These are phyloP conservation scores for Phytophthora kernoviae DNA, from an alignment of 352 stramenopile genomes.

Conservation along the genomic window DNA sequence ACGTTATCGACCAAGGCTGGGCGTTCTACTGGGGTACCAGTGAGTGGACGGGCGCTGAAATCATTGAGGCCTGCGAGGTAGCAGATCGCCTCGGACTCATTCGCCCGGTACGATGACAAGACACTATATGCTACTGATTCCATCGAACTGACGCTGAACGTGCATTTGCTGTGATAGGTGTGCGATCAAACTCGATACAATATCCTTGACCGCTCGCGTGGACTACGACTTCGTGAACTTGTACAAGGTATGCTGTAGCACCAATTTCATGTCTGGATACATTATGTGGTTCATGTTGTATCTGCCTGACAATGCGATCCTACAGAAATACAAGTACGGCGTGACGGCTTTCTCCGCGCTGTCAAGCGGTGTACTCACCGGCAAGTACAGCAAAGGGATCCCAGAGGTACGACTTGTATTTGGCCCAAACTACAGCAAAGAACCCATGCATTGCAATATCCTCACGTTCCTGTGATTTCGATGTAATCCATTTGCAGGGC, in stretches of 20 bases:
- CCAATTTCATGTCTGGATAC: slow-evolving; percentile 12
- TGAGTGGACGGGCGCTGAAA: slow-evolving; percentile 67
- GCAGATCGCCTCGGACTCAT: slow-evolving; percentile 52
- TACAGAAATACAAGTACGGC: slow-evolving; percentile 74
- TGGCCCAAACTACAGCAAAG: neutral
- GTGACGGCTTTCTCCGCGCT: slow-evolving; percentile 68
- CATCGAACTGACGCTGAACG: neutral
- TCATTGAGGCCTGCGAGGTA: slow-evolving; percentile 53
- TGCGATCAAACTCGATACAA: slow-evolving; percentile 78
- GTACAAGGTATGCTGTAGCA: slow-evolving; percentile 35
- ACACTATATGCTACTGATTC: slow-evolving; percentile 33
- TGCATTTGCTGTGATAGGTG: slow-evolving; percentile 9
- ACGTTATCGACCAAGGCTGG: slow-evolving; percentile 62
- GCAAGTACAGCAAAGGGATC: slow-evolving; percentile 71
- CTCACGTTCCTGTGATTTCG: neutral
- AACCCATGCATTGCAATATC: neutral
- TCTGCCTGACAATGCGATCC: slow-evolving; percentile 21
- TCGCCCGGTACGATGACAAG: slow-evolving; percentile 36
- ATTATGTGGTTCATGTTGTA: slow-evolving; percentile 32
- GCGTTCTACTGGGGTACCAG: slow-evolving; percentile 78
- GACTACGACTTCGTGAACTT: slow-evolving; percentile 71
- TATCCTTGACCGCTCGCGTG: slow-evolving; percentile 67
- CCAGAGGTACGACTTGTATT: slow-evolving; percentile 17
- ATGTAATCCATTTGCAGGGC: slow-evolving; percentile 30
- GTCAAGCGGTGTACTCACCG: slow-evolving; percentile 60